Evolutionary conservation across 129 eudicot genomes (phyloP).

Genomic region (Centaurea solstitialis): DNA sequence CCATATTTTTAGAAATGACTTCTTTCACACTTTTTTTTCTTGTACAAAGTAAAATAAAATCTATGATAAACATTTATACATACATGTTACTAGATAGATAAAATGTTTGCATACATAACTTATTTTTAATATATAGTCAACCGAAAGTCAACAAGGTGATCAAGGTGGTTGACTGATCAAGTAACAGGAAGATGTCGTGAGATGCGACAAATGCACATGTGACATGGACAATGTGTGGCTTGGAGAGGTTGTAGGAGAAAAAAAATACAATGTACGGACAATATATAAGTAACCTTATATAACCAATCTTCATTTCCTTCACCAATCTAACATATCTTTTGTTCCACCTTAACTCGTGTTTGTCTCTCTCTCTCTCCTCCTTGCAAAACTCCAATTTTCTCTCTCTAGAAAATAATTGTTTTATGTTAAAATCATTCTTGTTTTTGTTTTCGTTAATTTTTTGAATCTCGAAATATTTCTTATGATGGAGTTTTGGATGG

Average conservation of each 20-base stretch:
- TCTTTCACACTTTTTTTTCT: neutral
- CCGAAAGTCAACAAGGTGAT: slow-evolving; percentile 8
- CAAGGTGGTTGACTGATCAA: slow-evolving; percentile 20
- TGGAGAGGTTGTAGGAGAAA: slow-evolving; percentile 33
- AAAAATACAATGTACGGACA: slow-evolving; percentile 40
- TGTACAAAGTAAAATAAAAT: neutral
- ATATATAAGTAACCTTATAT: slow-evolving; percentile 37
- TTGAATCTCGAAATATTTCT: slow-evolving; percentile 21
- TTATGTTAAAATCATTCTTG: slow-evolving; percentile 6
- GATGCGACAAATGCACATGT: slow-evolving; percentile 23
- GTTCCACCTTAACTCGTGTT: slow-evolving; percentile 30
- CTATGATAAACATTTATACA: neutral
- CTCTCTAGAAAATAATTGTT: slow-evolving; percentile 13
- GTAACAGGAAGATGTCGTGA: slow-evolving; percentile 28
- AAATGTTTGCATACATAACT: neutral
- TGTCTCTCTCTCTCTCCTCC: slow-evolving; percentile 32
- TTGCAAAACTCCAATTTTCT: slow-evolving; percentile 18
- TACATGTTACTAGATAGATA: neutral
- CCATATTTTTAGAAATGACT: slow-evolving; percentile 27
- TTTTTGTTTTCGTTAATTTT: slow-evolving; percentile 7
- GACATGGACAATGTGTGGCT: slow-evolving; percentile 34
- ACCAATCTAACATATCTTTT: slow-evolving; percentile 33
- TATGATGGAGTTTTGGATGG: slow-evolving; percentile 29
- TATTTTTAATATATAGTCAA: slow-evolving; percentile 10
- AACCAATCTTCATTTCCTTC: slow-evolving; percentile 34